phyloP scores from a whole-genome alignment of 2,329 filamentous ascomycete genomes.

The Diaporthe citriasiana region DNA sequence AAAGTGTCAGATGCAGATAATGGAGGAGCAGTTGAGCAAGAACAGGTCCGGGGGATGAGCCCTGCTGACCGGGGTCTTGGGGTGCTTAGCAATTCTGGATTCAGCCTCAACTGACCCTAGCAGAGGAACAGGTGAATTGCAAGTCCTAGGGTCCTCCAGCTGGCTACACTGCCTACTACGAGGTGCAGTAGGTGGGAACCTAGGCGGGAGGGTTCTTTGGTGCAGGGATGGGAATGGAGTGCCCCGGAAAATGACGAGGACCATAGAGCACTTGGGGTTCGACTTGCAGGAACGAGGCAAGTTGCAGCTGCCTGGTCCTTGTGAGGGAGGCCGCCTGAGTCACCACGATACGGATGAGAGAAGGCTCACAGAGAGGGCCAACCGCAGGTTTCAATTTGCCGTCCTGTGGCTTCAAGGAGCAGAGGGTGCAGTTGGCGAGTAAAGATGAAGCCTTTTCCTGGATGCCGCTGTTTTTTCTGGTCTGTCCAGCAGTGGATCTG shows the following conservation, averaged over 20 bases:
- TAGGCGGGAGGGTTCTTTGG: constrained; percentile 20
- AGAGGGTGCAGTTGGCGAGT: not conserved
- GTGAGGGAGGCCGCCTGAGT: constrained; percentile 25
- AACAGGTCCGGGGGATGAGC: constrained; percentile 21
- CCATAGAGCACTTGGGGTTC: not conserved
- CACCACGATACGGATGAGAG: constrained; percentile 1
- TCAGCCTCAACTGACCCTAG: constrained; percentile 44
- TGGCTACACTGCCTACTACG: constrained; percentile 23
- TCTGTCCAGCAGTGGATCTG: constrained; percentile 19
- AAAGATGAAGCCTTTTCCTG: constrained; percentile 1
- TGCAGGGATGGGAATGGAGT: not conserved
- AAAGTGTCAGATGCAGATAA: constrained; percentile 43
- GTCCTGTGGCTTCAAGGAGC: not conserved
- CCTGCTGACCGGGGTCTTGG: constrained; percentile 43
- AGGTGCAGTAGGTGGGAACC: constrained; percentile 28
- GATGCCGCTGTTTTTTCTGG: constrained; percentile 10
- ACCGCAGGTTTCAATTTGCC: not conserved
- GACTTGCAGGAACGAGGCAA: constrained; percentile 2
- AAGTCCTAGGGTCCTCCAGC: constrained; percentile 24
- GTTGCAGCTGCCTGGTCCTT: constrained; percentile 29
- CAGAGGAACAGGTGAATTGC: constrained; percentile 14
- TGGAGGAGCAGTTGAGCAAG: constrained; percentile 35
- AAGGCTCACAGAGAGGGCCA: not conserved
- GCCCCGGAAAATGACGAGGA: constrained; percentile 16
- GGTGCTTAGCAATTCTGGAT: constrained; percentile 41